Evolutionary conservation across 352 stramenopile genomes (phyloP).

Genomic region (Globisporangium camurandrum): DNA sequence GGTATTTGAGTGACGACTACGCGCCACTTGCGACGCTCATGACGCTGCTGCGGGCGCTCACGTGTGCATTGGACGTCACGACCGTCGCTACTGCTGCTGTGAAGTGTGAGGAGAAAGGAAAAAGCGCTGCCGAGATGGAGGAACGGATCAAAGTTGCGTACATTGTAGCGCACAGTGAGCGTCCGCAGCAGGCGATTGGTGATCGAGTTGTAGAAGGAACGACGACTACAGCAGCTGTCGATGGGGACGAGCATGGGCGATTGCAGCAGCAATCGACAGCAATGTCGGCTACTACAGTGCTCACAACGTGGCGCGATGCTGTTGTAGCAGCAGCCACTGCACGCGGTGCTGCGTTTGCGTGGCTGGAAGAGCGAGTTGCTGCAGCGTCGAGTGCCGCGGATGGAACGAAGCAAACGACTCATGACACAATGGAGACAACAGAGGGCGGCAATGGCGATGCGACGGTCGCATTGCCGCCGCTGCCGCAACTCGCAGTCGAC

Average conservation of each 20-base stretch:
- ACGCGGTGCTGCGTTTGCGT: background rate
- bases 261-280: background rate
- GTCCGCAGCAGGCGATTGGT: conserved; percentile 19
- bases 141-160: conserved; percentile 22
- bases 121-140: too few relatives aligned
- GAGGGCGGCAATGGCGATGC: background rate
- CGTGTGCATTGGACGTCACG: conserved; percentile 18
- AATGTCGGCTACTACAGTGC: background rate
- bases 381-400: background rate
- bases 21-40: conserved; percentile 59
- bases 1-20: conserved; percentile 57
- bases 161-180: too few relatives aligned
- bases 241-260: background rate
- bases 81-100: too few relatives aligned
- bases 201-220: too few relatives aligned
- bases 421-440: background rate
- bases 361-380: background rate
- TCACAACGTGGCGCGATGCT: background rate
- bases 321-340: background rate
- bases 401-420: background rate
- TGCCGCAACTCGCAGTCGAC: conserved; percentile 18
- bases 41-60: conserved; percentile 46
- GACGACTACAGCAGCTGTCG: background rate
- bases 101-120: too few relatives aligned
- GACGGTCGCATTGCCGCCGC: background rate